A percentile compares a stretch with the other conserved stretches of the same genome.
Conservation (phyloP, 305 asterid species). For the Solanum hybrid region DNA sequence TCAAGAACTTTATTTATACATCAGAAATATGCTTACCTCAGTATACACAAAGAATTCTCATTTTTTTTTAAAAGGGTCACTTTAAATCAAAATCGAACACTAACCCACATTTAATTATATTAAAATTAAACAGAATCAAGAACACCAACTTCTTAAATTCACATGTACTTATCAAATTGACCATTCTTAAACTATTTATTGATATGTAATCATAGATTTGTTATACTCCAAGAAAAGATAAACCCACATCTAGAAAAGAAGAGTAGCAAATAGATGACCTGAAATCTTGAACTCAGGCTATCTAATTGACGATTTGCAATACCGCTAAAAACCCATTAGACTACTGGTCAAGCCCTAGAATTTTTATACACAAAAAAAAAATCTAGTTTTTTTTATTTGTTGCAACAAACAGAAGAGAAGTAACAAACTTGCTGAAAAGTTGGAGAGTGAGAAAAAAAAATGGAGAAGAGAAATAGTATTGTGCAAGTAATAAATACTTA, state of each 20-base stretch:
- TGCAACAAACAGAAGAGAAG: background rate
- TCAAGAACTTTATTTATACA: background rate
- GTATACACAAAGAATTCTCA: background rate
- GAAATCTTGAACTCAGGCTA: background rate
- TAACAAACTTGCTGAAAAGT: background rate
- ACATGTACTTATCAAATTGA: background rate
- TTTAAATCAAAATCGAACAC: background rate
- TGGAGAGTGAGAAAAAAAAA: background rate
- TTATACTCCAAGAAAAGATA: background rate
- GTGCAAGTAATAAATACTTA: background rate
- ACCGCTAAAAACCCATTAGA: background rate
- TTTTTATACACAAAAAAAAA: background rate
- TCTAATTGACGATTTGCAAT: background rate
- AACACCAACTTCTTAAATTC: background rate
- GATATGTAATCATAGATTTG: background rate
- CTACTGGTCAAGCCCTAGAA: background rate
- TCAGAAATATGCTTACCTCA: background rate
- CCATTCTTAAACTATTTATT: background rate
- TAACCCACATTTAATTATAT: background rate
- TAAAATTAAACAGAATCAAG: background rate
- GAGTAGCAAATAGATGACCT: background rate
- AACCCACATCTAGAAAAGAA: background rate
- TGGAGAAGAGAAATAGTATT: background rate
- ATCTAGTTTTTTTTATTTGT: background rate
- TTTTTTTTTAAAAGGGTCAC: background rate